Base-by-base conservation (phyloP, 2,329 filamentous ascomycete genomes). In the Fusarium xylarioides region DNA sequence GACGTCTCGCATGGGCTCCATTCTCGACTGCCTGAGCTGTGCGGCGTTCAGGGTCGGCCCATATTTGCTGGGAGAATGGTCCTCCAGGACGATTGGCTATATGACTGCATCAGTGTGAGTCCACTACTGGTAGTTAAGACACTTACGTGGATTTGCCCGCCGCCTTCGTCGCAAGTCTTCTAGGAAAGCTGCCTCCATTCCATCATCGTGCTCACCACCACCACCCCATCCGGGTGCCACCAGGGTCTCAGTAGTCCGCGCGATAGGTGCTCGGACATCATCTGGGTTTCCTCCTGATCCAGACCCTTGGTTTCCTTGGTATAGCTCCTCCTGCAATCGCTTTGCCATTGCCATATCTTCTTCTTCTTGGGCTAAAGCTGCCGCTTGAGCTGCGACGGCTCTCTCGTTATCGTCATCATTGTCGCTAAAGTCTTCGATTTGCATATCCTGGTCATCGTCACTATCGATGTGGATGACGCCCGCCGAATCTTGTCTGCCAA, bases 301-400 rank as follows among this genome's bases (percentile, higher is more conserved):
- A 43, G 80, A 79, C 12, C 78, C 82, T 40, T 77, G 66, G 78
- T 80, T 66, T 73, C 83, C 88, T 58, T 89, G 88, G 77, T 98
- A 98, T 79, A 97, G 88, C 82, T 99, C 95, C 79, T 99, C 93
- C 81, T 99, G 96, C 67, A 99, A 82, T 64, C 93, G 90, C 81
- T 95, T 90, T 11, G 96, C 96, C 91, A 98, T 95, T 47, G 93
- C 95, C 58, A 94, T 95, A 78, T 99, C 96, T 78, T 97, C 95
- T 72, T 98, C 95, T 74, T 93, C 90, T 59, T 91, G 86, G 21
- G 88, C 89, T 43, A 86, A 82, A 4, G 79, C 79, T 8, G 79
- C 82, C 2, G 81, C 83, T 28, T 82, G 81, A 34, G 82, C 82
- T 9, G 80, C 81, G 8, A 83, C 83, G 23, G 84, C 83, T 23